Evolutionary conservation across 176 grass and related monocot genomes (phyloP).

Genomic region (Raddia guianensis): DNA sequence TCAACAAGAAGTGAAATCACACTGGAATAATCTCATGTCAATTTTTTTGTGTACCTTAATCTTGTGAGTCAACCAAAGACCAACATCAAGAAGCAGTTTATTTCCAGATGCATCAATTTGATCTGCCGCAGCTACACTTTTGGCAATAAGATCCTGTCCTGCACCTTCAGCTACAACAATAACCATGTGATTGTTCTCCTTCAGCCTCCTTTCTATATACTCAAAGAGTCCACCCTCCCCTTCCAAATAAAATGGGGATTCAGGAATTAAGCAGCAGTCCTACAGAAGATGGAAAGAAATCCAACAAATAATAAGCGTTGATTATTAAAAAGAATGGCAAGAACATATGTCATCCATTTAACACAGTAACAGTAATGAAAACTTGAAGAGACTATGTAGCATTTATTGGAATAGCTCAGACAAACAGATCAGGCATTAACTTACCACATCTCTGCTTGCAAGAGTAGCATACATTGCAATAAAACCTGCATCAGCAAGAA

Average conservation of each 20-base stretch:
- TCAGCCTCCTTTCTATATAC: constrained; percentile 85
- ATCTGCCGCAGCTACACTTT: constrained; percentile 66
- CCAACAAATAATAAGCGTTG: constrained; percentile 20
- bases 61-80: constrained; percentile 93
- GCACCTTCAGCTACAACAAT: constrained; percentile 94
- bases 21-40: not conserved
- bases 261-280: constrained; percentile 99
- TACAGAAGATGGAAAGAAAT: constrained; percentile 34
- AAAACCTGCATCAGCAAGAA: constrained; percentile 62
- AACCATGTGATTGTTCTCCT: constrained; percentile 97
- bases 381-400: constrained; percentile 21
- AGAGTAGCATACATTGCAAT: constrained; percentile 99
- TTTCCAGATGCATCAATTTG: constrained; percentile 94
- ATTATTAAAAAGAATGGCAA: constrained; percentile 3
- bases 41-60: constrained; percentile 64
- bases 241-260: constrained; percentile 94
- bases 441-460: constrained; percentile 96
- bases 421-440: constrained; percentile 35
- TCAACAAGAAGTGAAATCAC: not conserved
- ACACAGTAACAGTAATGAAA: not conserved
- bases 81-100: constrained; percentile 92
- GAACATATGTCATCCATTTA: constrained; percentile 17
- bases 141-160: constrained; percentile 85
- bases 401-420: constrained; percentile 17
- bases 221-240: constrained; percentile 78